Conservation (phyloP, 768 basidiomycete genomes). For the Suillus brevipes region DNA sequence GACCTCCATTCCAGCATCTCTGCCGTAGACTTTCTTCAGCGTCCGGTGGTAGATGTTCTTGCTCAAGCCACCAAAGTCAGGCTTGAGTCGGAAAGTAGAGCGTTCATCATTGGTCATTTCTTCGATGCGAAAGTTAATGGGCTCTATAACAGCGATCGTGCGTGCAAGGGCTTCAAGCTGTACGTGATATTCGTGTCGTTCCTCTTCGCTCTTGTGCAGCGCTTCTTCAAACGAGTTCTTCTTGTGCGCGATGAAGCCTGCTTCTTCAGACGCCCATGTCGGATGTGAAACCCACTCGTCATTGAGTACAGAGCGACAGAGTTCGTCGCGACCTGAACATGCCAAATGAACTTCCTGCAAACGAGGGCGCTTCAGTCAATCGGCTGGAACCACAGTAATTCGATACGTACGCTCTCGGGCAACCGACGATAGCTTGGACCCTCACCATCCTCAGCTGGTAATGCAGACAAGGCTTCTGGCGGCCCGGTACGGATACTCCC, state of each 20-base stretch:
- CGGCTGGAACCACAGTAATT: not conserved
- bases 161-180: constrained; percentile 88
- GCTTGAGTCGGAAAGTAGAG: constrained; percentile 72
- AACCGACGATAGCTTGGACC: constrained; percentile 94
- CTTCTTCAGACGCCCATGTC: constrained; percentile 96
- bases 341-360: constrained; percentile 81
- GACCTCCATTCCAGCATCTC: constrained; percentile 72
- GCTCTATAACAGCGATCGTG: constrained; percentile 90
- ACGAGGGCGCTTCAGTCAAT: constrained; percentile 9
- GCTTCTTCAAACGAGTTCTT: constrained; percentile 97
- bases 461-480: constrained; percentile 74
- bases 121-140: constrained; percentile 78
- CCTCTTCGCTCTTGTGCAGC: constrained; percentile 95
- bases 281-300: constrained; percentile 99
- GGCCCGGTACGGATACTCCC: constrained; percentile 76
- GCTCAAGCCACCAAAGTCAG: constrained; percentile 87
- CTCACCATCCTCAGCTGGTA: constrained; percentile 79
- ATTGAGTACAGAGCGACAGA: constrained; percentile 94
- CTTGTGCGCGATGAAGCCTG: constrained; percentile 92
- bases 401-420: constrained; percentile 75
- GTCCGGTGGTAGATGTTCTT: constrained; percentile 89
- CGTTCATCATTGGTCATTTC: constrained; percentile 90
- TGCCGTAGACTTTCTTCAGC: constrained; percentile 92
- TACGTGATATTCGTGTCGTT: constrained; percentile 96
- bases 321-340: constrained; percentile 92